Conservation (phyloP, 1,284 basidiomycete species). For the Mycosarcoma mackinlayi region DNA sequence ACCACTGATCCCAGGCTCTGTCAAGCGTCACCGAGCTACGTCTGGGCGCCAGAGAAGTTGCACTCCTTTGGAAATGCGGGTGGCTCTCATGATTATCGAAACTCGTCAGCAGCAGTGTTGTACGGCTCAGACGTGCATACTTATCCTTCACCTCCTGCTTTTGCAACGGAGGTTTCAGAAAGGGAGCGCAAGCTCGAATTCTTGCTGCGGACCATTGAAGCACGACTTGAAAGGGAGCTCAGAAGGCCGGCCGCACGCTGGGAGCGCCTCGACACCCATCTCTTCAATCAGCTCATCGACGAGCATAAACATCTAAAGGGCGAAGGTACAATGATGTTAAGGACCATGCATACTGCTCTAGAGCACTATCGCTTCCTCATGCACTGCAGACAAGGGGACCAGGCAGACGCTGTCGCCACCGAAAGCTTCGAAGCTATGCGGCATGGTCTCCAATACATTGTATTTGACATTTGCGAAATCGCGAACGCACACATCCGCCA, state of each 20-base stretch:
- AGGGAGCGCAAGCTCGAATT: slow-evolving; percentile 17
- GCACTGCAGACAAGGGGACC: background rate
- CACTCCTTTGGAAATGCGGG: background rate
- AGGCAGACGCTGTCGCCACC: background rate
- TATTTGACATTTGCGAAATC: slow-evolving; percentile 28
- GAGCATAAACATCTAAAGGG: background rate
- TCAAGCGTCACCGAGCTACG: background rate
- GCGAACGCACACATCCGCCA: background rate
- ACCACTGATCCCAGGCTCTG: background rate
- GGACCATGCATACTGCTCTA: slow-evolving; percentile 13
- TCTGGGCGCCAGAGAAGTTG: slow-evolving; percentile 2
- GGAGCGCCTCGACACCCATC: background rate
- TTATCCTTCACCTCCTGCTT: background rate
- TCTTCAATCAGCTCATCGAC: slow-evolving; percentile 4
- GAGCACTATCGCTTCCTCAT: slow-evolving; percentile 3
- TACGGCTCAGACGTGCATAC: no score
- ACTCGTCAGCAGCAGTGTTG: background rate
- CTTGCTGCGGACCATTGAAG: slow-evolving; percentile 11
- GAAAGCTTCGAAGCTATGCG: slow-evolving; percentile 1
- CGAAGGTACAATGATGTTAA: background rate
- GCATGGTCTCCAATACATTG: slow-evolving; percentile 2
- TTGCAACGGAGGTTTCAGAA: background rate
- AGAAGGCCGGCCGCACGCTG: background rate
- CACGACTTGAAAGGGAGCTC: background rate
- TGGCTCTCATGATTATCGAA: background rate